Evolutionary conservation across 208 protist genomes (phyloP), one percentile per base, ranked within the genome.

Genomic region (Leishmania amazonensis): DNA sequence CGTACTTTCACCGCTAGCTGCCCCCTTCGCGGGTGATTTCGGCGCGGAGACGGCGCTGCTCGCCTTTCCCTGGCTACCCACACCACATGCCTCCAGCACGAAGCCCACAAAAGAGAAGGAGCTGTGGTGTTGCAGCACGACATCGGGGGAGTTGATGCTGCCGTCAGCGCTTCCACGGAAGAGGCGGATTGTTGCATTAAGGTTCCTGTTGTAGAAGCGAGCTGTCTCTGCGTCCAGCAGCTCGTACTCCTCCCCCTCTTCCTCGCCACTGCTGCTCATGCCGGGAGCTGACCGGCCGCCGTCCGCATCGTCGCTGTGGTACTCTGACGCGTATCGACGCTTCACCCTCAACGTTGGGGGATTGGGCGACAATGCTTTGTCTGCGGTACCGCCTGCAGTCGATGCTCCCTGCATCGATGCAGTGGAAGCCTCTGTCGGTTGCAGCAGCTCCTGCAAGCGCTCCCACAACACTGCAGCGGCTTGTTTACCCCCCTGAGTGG

Each of bases 31-130:
- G 24, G 13, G 35, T 8, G 35, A 31, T 35, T 35, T 60, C 3
- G 40, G 35, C 15, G 75, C 75, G 40, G 75, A 31, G 24, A 45
- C 68, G 24, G 76, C 7, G 45, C n/a, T 72, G 57, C 21, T 40
- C 38, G 47, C 47, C 47, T 51, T 74, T 28, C 68, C 67, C 70
- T 86, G 81, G 57, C 87, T 84, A 3, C 84, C 88, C 17, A 94
- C 70, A 4, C 90, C 82, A 71, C 90, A 94, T 72, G 87, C 87
- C 72, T 94, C 90, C 13, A 94, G 83, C 60, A 94, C 88, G 75
- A 92, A 94, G 57, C 85, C 87, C 35, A 94, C 90, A 75, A 94
- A 94, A 38, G 87, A 90, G 75, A 90, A 94, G n/a, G 88, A 92
- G 85, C 81, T 91, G 78, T 84, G 81, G 54, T 87, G 78, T 58